Percentiles rank a stretch among this genome's conserved stretches.
phyloP scores from a whole-genome alignment of 2,329 filamentous ascomycete species.

The Stagonosporopsis tanaceti region DNA sequence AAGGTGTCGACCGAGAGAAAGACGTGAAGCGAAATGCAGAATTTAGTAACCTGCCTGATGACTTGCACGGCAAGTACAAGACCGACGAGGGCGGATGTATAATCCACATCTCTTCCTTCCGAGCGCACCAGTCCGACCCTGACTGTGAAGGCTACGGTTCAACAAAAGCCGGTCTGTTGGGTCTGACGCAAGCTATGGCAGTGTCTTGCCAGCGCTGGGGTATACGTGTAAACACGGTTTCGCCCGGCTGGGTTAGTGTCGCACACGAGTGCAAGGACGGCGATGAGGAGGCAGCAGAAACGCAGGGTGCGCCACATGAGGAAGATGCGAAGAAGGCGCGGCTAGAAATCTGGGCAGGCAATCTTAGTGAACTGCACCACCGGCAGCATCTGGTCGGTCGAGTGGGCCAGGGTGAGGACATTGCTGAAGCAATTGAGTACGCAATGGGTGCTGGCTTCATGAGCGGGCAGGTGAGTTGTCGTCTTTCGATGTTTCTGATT shows the following conservation, averaged over 20 bases:
- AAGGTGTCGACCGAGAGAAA: slow-evolving; percentile 26
- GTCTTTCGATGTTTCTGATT: not conserved
- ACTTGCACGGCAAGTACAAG: slow-evolving; percentile 32
- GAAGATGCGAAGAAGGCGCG: slow-evolving; percentile 23
- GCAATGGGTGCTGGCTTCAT: slow-evolving; percentile 51
- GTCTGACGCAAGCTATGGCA: slow-evolving; percentile 58
- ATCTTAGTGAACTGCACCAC: slow-evolving; percentile 55
- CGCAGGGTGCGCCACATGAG: slow-evolving; percentile 27
- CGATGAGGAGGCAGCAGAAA: slow-evolving; percentile 49
- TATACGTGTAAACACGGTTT: slow-evolving; percentile 57
- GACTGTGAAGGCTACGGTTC: slow-evolving; percentile 60
- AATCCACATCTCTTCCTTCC: slow-evolving; percentile 60
- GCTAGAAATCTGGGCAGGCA: slow-evolving; percentile 54
- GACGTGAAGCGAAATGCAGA: slow-evolving; percentile 33
- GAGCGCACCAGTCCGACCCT: slow-evolving; percentile 58
- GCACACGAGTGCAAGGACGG: slow-evolving; percentile 51
- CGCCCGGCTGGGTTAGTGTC: slow-evolving; percentile 62
- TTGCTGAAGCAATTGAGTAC: slow-evolving; percentile 53
- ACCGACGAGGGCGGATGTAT: slow-evolving; percentile 39
- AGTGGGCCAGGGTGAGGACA: slow-evolving; percentile 60
- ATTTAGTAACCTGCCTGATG: slow-evolving; percentile 29
- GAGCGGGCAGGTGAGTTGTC: slow-evolving; percentile 49
- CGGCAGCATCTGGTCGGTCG: slow-evolving; percentile 59
- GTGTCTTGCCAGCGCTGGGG: slow-evolving; percentile 53
- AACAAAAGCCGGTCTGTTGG: slow-evolving; percentile 59